Conservation (phyloP, 768 basidiomycete genomes). For the Dioszegia crocea region DNA sequence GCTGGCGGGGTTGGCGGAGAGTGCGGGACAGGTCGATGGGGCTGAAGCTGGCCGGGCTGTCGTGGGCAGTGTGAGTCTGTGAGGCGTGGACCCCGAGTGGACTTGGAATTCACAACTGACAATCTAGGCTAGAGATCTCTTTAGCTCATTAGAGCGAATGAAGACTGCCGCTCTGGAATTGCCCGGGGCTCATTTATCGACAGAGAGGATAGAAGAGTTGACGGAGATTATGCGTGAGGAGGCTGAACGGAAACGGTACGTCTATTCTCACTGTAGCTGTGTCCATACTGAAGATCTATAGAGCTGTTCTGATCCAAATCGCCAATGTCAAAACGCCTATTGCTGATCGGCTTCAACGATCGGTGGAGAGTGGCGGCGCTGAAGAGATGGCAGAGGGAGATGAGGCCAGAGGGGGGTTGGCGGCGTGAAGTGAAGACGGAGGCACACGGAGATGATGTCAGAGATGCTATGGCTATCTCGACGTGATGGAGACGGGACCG, state of each 20-base stretch:
- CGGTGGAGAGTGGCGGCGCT: neutral
- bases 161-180: slow-evolving; percentile 21
- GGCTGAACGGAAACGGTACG: slow-evolving; percentile 34
- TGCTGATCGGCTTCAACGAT: neutral
- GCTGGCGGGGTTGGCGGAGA: slow-evolving; percentile 9
- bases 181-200: slow-evolving; percentile 33
- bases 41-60: slow-evolving; percentile 10
- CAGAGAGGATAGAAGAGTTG: slow-evolving; percentile 18
- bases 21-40: slow-evolving; percentile 4
- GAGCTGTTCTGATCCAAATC: slow-evolving; percentile 14
- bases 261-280: neutral
- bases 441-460: slow-evolving; percentile 11
- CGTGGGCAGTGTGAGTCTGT: slow-evolving; percentile 1
- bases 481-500: too few relatives aligned
- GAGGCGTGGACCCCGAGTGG: too few relatives aligned
- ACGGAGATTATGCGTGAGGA: slow-evolving; percentile 20
- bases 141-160: slow-evolving; percentile 25
- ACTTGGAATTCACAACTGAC: slow-evolving; percentile 8
- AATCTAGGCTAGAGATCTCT: slow-evolving; percentile 29
- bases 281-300: neutral
- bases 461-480: slow-evolving; percentile 15
- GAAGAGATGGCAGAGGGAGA: neutral
- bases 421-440: too few relatives aligned
- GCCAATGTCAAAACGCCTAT: slow-evolving; percentile 16
- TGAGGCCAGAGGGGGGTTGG: neutral